These are phyloP conservation scores for Nidularia sp. DNA, from an alignment of 768 basidiomycete genomes.

Conservation along the genomic window DNA sequence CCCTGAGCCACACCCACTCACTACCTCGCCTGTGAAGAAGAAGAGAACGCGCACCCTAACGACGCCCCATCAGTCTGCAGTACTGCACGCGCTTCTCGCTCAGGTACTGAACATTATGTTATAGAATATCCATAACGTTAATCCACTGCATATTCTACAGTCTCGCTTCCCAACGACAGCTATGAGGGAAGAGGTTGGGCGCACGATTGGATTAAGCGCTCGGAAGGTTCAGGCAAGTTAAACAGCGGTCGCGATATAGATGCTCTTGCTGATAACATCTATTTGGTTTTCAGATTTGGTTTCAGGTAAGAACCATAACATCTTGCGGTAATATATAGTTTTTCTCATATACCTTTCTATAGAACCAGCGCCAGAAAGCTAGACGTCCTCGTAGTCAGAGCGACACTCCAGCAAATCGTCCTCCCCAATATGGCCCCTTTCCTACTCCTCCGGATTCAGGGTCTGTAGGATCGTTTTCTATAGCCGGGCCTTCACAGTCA, in stretches of 20 bases:
- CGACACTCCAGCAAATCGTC: constrained; percentile 44
- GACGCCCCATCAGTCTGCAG: constrained; percentile 84
- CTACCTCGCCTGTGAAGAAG: constrained; percentile 59
- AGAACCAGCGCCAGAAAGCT: constrained; percentile 90
- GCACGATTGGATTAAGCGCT: constrained; percentile 83
- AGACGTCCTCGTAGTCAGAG: constrained; percentile 68
- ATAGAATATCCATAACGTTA: too few relatives aligned
- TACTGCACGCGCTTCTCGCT: constrained; percentile 82
- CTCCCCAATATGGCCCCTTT: constrained; percentile 44
- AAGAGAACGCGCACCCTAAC: constrained; percentile 82
- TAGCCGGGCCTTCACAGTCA: not conserved
- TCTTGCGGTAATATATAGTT: constrained; percentile 15
- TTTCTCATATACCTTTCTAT: constrained; percentile 10
- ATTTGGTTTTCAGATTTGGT: constrained; percentile 66
- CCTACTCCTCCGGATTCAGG: not conserved
- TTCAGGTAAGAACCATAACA: constrained; percentile 55
- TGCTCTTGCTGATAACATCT: constrained; percentile 1
- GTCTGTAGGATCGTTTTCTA: constrained; percentile 5
- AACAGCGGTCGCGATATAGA: not conserved
- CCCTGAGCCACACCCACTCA: constrained; percentile 28
- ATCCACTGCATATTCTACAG: constrained; percentile 26
- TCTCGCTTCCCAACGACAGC: constrained; percentile 88
- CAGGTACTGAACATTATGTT: constrained; percentile 44
- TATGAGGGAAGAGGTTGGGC: constrained; percentile 84
- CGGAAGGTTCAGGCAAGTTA: constrained; percentile 82